Conservation (phyloP, 306 rosid species). For the Glycine tomentella region DNA sequence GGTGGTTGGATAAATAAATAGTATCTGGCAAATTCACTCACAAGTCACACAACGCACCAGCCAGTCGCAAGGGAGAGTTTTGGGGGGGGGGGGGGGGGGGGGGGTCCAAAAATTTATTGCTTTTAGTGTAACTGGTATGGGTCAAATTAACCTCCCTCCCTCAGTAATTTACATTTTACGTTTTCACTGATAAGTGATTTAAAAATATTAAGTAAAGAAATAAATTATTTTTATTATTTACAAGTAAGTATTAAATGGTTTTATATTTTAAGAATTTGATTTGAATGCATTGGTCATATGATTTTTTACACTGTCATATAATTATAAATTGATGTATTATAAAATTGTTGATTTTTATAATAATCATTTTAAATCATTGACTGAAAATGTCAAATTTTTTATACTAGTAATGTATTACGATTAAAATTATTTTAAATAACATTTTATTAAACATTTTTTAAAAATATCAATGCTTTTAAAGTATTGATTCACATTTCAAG, state of each 20-base stretch:
- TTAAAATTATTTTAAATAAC: no score
- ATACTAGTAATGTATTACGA: no score
- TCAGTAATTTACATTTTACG: background rate
- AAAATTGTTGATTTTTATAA: no score
- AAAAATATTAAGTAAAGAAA: background rate
- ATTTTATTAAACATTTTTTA: no score
- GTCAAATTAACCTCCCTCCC: slow-evolving; percentile 30
- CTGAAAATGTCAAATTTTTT: no score
- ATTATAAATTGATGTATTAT: no score
- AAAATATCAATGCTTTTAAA: no score
- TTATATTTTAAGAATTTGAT: background rate
- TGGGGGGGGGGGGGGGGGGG: no score
- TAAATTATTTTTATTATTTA: background rate
- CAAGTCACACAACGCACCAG: background rate
- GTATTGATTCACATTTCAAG: no score
- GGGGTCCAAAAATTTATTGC: slow-evolving; percentile 42
- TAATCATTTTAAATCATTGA: no score
- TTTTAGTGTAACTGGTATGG: slow-evolving; percentile 3
- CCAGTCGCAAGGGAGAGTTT: slow-evolving; percentile 8
- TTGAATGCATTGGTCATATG: no score
- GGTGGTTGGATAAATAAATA: slow-evolving; percentile 24
- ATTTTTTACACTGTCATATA: no score
- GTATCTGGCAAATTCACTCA: background rate
- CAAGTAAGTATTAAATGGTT: background rate
- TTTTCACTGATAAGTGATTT: background rate